Percentiles rank a stretch among this genome's conserved stretches.
Conservation (phyloP, 768 basidiomycete species). For the Suillus ampliporus region DNA sequence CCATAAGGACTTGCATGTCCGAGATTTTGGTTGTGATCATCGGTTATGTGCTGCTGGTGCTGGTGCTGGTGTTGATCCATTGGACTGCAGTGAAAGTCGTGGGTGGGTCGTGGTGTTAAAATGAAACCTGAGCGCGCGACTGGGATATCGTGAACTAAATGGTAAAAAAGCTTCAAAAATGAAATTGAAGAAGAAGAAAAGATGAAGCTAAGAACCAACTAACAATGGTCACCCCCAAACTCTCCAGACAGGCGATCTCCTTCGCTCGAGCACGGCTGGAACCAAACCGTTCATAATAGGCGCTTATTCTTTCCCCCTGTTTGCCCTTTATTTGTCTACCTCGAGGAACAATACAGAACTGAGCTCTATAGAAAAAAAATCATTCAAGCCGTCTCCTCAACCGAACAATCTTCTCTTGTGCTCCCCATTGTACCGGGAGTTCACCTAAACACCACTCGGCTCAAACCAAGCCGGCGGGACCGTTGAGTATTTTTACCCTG, state of each 20-base stretch:
- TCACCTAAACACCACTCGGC: slow-evolving; percentile 11
- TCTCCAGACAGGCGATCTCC: slow-evolving; percentile 27
- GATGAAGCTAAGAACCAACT: slow-evolving; percentile 38
- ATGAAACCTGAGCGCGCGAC: slow-evolving; percentile 38
- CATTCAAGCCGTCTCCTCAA: slow-evolving; percentile 1
- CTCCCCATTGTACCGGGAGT: slow-evolving; percentile 6
- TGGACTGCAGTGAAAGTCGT: slow-evolving; percentile 50
- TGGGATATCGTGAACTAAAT: slow-evolving; percentile 40
- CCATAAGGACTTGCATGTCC: slow-evolving; percentile 47
- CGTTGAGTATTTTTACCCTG: slow-evolving; percentile 17
- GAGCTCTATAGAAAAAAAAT: neutral
- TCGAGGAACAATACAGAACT: slow-evolving; percentile 8
- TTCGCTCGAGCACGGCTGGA: slow-evolving; percentile 37
- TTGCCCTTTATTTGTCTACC: slow-evolving; percentile 17
- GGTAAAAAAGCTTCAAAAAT: slow-evolving; percentile 36
- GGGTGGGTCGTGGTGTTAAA: slow-evolving; percentile 39
- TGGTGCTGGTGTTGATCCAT: slow-evolving; percentile 45
- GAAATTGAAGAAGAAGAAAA: slow-evolving; percentile 41
- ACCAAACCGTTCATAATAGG: slow-evolving; percentile 24
- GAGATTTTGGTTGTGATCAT: slow-evolving; percentile 53
- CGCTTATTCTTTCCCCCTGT: slow-evolving; percentile 2
- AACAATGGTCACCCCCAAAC: slow-evolving; percentile 27
- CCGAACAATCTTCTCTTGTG: slow-evolving; percentile 7
- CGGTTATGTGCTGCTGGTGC: slow-evolving; percentile 52
- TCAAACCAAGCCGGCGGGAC: slow-evolving; percentile 21